A percentile compares a stretch with the other conserved stretches of the same genome.
phyloP scores from a whole-genome alignment of 352 stramenopile genomes.

The Phytophthora pinifolia region DNA sequence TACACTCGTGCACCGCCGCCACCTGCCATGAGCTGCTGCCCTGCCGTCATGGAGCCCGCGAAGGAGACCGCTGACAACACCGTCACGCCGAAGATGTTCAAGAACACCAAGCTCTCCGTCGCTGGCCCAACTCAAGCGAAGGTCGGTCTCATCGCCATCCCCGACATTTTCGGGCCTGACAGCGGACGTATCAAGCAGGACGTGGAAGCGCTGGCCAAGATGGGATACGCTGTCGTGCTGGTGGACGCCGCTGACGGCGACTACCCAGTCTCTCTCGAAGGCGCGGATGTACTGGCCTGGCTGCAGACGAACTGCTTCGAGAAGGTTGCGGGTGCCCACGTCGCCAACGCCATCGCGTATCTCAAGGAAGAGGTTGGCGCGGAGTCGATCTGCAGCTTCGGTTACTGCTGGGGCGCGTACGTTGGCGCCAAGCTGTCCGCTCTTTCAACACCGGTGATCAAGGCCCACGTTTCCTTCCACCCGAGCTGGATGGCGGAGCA shows the following conservation, averaged over 20 bases:
- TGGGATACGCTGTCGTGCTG: slow-evolving; percentile 36
- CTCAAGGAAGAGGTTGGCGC: slow-evolving; percentile 28
- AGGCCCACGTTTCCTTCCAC: slow-evolving; percentile 42
- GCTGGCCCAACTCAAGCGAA: slow-evolving; percentile 22
- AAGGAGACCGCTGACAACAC: slow-evolving; percentile 9
- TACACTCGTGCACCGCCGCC: not conserved
- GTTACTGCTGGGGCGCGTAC: slow-evolving; percentile 43
- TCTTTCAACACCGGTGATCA: slow-evolving; percentile 15
- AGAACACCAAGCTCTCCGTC: slow-evolving; percentile 26
- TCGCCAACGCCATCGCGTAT: slow-evolving; percentile 19
- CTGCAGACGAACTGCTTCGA: slow-evolving; percentile 28
- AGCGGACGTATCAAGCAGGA: slow-evolving; percentile 42
- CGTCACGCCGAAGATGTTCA: slow-evolving; percentile 19
- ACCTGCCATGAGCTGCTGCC: slow-evolving; percentile 27
- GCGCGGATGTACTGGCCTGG: slow-evolving; percentile 11
- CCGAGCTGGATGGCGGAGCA: slow-evolving; percentile 36
- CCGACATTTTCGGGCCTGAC: slow-evolving; percentile 33
- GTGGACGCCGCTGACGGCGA: slow-evolving; percentile 33
- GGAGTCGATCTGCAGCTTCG: slow-evolving; percentile 29
- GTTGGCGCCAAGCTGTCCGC: slow-evolving; percentile 23
- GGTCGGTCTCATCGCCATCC: slow-evolving; percentile 34
- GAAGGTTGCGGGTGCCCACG: slow-evolving; percentile 9
- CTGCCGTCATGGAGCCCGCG: slow-evolving; percentile 15
- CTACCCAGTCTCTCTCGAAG: slow-evolving; percentile 15
- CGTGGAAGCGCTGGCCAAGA: slow-evolving; percentile 29